Base-by-base conservation (phyloP, 495 filamentous ascomycete species). In the Penicillium argentinense region DNA sequence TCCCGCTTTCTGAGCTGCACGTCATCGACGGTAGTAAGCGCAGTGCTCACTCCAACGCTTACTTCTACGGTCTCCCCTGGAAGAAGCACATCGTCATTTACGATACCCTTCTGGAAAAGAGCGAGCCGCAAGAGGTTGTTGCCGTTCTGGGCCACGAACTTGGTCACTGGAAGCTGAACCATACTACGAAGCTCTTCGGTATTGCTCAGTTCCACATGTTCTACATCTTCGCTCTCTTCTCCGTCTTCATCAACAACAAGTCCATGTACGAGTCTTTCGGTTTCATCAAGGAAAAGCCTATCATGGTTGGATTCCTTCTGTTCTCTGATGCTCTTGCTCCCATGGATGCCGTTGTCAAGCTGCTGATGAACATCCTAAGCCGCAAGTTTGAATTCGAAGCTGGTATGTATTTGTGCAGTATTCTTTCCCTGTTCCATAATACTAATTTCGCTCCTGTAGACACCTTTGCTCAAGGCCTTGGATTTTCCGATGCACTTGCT, bases 81-180 rank as follows among this genome's bases (percentile, higher is more conserved):
- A 97, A 96, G 80, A 98, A 98, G 80, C 93, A 96, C 74, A 98
- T 98, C 71, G 93, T 98, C 56, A 95, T 98, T 62, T 98, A 95
- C 58, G 93, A 98, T 61, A 98, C 93, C 9, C 68, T 98, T 53
- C 91, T 98, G 41, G 92, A 97, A 67, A 95, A 97, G 77, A 91
- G 85, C 64, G 82, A 89, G 53, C 81, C 85, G 2, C 79, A 91
- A 56, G 93, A 98, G 67, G 91, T 98, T 30, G 90, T 96, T 16
- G 92, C 93, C 42, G 91, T 98, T 26, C 76, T 98, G 23, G 89
- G 88, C 28, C 93, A 98, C 60, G 93, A 98, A 68, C 81, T 98
- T 36, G 93, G 93, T 36, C 93, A 98, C 70, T 98, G 93, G 93
- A 95, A 82, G 48, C 74, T 95, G 49, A 89, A 89, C 48, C 93